Evolutionary conservation across 192 early-diverging fungal genomes (phyloP).

Genomic region (Chytriomyces sp.): DNA sequence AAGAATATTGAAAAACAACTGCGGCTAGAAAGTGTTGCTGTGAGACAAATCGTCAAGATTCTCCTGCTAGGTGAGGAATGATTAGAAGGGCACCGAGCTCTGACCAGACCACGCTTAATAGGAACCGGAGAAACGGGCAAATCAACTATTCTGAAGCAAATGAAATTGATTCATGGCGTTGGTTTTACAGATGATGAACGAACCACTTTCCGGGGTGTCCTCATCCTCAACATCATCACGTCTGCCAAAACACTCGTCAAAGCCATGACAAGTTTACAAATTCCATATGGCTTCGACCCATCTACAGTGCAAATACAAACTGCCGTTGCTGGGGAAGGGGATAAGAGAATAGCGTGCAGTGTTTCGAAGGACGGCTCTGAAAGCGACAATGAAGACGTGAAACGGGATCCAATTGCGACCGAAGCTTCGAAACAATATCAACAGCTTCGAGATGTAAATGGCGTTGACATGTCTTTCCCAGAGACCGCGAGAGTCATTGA

Average conservation of each 20-base stretch:
- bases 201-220: constrained; percentile 33
- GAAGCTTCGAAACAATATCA: too few relatives aligned
- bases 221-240: constrained; percentile 39
- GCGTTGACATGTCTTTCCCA: too few relatives aligned
- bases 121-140: constrained; percentile 48
- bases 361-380: too few relatives aligned
- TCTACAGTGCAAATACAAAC: too few relatives aligned
- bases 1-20: constrained; percentile 9
- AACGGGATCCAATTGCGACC: too few relatives aligned
- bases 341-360: too few relatives aligned
- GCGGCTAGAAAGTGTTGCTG: not conserved
- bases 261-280: constrained; percentile 34
- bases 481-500: too few relatives aligned
- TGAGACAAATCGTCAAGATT: not conserved
- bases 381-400: too few relatives aligned
- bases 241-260: constrained; percentile 35
- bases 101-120: too few relatives aligned
- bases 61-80: constrained; percentile 21
- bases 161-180: constrained; percentile 43
- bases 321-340: too few relatives aligned
- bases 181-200: constrained; percentile 41
- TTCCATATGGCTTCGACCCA: constrained; percentile 23
- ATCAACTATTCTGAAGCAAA: too few relatives aligned
- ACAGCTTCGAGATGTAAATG: constrained; percentile 16
- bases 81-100: too few relatives aligned